A percentile compares a stretch with the other conserved stretches of the same genome.
phyloP scores from a whole-genome alignment of 2,329 filamentous ascomycete species.

The Cytospora schulzeri region DNA sequence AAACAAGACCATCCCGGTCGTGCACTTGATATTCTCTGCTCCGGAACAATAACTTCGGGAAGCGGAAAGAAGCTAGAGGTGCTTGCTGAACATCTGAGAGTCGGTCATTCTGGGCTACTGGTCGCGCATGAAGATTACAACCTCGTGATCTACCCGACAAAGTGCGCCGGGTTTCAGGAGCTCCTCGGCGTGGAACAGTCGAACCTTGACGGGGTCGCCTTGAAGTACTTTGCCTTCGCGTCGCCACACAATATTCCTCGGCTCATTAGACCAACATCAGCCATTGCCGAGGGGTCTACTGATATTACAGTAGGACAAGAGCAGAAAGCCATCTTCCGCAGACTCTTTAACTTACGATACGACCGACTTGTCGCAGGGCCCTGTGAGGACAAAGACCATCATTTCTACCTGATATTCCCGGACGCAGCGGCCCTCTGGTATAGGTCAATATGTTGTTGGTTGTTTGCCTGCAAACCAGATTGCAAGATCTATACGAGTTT shows the following conservation, averaged over 20 bases:
- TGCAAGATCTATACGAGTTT: slow-evolving; percentile 48
- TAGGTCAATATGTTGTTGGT: slow-evolving; percentile 47
- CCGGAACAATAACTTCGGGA: slow-evolving; percentile 31
- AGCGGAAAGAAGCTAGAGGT: slow-evolving; percentile 4
- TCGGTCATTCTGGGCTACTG: slow-evolving; percentile 41
- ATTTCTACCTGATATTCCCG: slow-evolving; percentile 56
- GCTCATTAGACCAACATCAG: slow-evolving; percentile 9
- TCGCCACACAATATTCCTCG: slow-evolving; percentile 29
- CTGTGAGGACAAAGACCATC: slow-evolving; percentile 29
- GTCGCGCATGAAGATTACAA: slow-evolving; percentile 37
- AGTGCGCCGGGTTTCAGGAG: slow-evolving; percentile 40
- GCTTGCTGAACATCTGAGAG: slow-evolving; percentile 39
- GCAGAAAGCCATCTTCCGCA: slow-evolving; percentile 8
- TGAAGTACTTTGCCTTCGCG: slow-evolving; percentile 45
- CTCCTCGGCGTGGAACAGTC: slow-evolving; percentile 28
- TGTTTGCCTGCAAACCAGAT: slow-evolving; percentile 42
- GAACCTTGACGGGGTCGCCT: slow-evolving; percentile 24
- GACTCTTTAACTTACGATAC: slow-evolving; percentile 19
- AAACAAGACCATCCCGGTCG: slow-evolving; percentile 7
- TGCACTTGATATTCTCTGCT: slow-evolving; percentile 29
- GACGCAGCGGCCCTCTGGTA: slow-evolving; percentile 38
- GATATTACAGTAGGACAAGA: slow-evolving; percentile 6
- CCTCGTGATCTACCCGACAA: slow-evolving; percentile 44
- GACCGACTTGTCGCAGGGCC: slow-evolving; percentile 15
- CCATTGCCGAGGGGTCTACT: background rate